Evolutionary conservation across 2,329 filamentous ascomycete species (phyloP).

Genomic region (Cercospora berteroae): DNA sequence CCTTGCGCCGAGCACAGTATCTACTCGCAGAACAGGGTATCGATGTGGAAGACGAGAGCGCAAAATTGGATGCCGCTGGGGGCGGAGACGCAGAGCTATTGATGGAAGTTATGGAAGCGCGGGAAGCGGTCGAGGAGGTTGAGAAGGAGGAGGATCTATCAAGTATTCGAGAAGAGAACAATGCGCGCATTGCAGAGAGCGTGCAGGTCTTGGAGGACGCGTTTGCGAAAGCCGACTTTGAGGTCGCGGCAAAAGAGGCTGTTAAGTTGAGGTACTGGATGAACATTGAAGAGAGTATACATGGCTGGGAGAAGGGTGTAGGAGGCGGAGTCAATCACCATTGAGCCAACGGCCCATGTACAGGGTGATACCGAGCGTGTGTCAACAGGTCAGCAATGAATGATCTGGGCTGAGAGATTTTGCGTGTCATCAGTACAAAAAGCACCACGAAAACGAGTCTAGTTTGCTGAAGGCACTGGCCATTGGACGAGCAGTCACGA

Average conservation of each 20-base stretch:
- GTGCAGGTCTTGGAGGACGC: slow-evolving; percentile 62
- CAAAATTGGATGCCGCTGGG: slow-evolving; percentile 50
- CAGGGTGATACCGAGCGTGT: not conserved
- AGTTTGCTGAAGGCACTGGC: not conserved
- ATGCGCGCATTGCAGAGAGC: slow-evolving; percentile 62
- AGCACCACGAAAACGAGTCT: not conserved
- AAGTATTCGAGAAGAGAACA: slow-evolving; percentile 63
- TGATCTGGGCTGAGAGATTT: not conserved
- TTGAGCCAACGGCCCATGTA: slow-evolving; percentile 5
- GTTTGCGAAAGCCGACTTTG: slow-evolving; percentile 66
- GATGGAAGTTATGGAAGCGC: slow-evolving; percentile 73
- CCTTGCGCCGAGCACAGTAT: slow-evolving; percentile 84
- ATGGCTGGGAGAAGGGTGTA: slow-evolving; percentile 80
- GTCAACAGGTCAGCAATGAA: not conserved
- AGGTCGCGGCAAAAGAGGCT: slow-evolving; percentile 67
- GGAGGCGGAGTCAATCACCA: slow-evolving; percentile 36
- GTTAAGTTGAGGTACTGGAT: slow-evolving; percentile 85
- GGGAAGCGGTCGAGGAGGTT: slow-evolving; percentile 59
- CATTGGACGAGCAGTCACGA: not conserved
- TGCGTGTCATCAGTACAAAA: not conserved
- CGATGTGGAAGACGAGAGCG: slow-evolving; percentile 77
- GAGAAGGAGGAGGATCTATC: slow-evolving; percentile 62
- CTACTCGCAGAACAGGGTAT: slow-evolving; percentile 66
- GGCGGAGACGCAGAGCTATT: slow-evolving; percentile 61
- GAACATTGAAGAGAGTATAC: slow-evolving; percentile 76